Percentiles rank a stretch among this genome's conserved stretches.
Evolutionary conservation across 495 filamentous ascomycete genomes (phyloP).

Genomic region (Hyaloscypha hepaticicola): DNA sequence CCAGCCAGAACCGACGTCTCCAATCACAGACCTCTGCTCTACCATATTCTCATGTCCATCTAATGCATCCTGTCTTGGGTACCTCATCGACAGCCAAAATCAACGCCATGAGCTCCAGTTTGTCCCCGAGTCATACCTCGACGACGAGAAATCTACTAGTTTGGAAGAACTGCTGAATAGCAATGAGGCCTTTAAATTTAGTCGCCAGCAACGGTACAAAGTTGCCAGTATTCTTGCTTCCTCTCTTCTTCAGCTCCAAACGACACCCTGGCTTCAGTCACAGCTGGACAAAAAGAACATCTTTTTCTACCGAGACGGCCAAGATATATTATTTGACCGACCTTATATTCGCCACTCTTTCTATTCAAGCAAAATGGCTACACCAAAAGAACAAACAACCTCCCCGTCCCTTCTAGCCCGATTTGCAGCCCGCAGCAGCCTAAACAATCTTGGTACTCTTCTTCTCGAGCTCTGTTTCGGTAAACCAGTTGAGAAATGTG

Average conservation of each 20-base stretch:
- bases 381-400: not conserved
- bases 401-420: not conserved
- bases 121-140: not conserved
- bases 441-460: not conserved
- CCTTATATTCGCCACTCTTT: slow-evolving; percentile 8
- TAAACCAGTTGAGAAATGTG: not conserved
- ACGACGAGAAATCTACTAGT: slow-evolving; percentile 10
- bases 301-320: slow-evolving; percentile 24
- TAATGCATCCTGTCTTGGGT: not conserved
- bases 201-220: slow-evolving; percentile 24
- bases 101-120: not conserved
- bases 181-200: slow-evolving; percentile 1
- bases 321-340: slow-evolving; percentile 9
- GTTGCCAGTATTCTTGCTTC: slow-evolving; percentile 32
- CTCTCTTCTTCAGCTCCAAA: slow-evolving; percentile 34
- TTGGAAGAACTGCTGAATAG: slow-evolving; percentile 6
- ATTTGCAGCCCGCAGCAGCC: not conserved
- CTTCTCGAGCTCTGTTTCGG: slow-evolving; percentile 10
- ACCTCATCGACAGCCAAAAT: slow-evolving; percentile 8
- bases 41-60: not conserved
- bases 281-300: slow-evolving; percentile 29
- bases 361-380: not conserved
- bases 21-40: slow-evolving; percentile 10
- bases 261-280: slow-evolving; percentile 31
- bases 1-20: too few relatives aligned